These are phyloP conservation scores for Hymenoscyphus salicellus DNA, from an alignment of 2,329 filamentous ascomycete genomes.

Conservation along the genomic window DNA sequence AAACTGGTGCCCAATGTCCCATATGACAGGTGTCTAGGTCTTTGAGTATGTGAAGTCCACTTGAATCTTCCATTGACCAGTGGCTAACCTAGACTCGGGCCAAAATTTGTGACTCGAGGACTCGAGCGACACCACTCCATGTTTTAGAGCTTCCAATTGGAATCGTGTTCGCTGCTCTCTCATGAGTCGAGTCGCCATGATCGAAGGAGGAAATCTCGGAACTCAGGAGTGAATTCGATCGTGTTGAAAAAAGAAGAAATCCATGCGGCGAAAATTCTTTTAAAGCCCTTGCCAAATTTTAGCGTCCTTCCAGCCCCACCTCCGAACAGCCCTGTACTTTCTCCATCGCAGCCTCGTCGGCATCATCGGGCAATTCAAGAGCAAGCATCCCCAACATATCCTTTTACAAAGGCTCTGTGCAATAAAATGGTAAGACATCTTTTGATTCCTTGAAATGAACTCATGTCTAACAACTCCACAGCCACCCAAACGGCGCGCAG, in stretches of 20 bases:
- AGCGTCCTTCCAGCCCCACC: slow-evolving; percentile 6
- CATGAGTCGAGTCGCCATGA: background rate
- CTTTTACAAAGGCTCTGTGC: background rate
- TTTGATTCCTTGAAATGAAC: background rate
- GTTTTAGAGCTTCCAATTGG: background rate
- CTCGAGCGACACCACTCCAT: background rate
- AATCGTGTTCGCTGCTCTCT: background rate
- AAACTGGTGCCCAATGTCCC: background rate
- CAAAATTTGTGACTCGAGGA: background rate
- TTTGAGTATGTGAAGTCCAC: background rate
- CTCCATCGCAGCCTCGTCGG: background rate
- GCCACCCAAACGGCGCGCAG: slow-evolving; percentile 35
- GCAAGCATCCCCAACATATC: background rate
- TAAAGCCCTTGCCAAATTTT: background rate
- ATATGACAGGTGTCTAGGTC: background rate
- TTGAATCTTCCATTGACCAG: background rate
- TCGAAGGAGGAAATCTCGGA: background rate
- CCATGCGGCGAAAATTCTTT: slow-evolving; percentile 3
- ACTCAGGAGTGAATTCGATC: background rate
- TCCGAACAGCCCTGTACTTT: slow-evolving; percentile 8
- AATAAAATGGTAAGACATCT: background rate
- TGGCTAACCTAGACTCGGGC: background rate
- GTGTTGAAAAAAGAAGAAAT: slow-evolving; percentile 8
- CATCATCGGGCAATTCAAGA: background rate
- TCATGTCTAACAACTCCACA: slow-evolving; percentile 1